Percentiles rank a stretch among this genome's conserved stretches.
Evolutionary conservation across 192 early-diverging fungal genomes (phyloP).

Genomic region (Rhizophagus prolifer): DNA sequence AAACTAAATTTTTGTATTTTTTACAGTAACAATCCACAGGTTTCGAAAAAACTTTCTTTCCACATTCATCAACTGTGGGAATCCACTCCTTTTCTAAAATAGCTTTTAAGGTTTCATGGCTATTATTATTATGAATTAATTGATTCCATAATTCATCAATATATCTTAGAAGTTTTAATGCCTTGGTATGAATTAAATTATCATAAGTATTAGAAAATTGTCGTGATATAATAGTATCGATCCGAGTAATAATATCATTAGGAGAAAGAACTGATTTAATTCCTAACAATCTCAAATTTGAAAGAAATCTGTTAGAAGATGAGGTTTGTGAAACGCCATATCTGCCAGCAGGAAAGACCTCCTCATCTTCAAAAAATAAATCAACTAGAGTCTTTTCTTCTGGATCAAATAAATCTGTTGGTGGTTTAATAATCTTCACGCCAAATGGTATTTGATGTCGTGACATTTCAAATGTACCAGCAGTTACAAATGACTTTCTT

Average conservation of each 20-base stretch:
- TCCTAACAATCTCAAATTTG: not conserved
- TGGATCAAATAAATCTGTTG: not conserved
- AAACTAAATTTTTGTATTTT: not conserved
- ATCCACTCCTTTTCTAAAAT: not conserved
- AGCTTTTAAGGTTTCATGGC: not conserved
- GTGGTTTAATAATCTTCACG: not conserved
- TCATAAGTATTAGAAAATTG: not conserved
- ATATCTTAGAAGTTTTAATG: not conserved
- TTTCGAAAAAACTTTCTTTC: not conserved
- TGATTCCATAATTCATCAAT: not conserved
- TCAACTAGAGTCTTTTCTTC: not conserved
- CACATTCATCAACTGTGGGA: not conserved
- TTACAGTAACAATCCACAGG: not conserved
- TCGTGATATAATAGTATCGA: not conserved
- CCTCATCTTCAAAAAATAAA: constrained; percentile 1
- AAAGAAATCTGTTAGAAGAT: not conserved
- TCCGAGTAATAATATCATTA: not conserved
- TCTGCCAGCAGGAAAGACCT: not conserved
- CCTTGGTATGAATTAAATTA: not conserved
- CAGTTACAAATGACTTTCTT: not conserved
- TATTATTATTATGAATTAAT: not conserved
- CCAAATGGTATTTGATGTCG: not conserved
- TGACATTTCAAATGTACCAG: not conserved
- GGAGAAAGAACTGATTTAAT: not conserved
- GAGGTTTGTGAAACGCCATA: no score